These are phyloP conservation scores for Trichosporon sp. DNA, from an alignment of 1,284 basidiomycete genomes.

Conservation along the genomic window DNA sequence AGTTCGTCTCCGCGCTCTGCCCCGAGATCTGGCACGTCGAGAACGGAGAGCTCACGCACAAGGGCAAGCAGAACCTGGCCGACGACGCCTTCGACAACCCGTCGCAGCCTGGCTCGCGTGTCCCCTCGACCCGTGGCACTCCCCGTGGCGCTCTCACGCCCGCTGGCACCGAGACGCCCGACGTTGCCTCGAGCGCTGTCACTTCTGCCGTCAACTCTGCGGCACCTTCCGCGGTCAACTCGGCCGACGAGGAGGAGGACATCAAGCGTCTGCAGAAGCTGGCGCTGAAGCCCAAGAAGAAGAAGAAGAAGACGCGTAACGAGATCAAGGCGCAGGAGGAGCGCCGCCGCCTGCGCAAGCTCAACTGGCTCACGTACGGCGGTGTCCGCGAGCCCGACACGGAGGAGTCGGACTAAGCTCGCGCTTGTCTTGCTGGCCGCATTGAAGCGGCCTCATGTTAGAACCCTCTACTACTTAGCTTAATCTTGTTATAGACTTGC, in stretches of 20 bases:
- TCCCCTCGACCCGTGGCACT: slow-evolving; percentile 41
- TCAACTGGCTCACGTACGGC: slow-evolving; percentile 77
- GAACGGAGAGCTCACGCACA: slow-evolving; percentile 63
- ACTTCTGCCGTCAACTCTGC: slow-evolving; percentile 34
- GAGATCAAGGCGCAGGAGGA: slow-evolving; percentile 83
- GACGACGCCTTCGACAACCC: slow-evolving; percentile 64
- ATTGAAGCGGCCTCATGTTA: background rate
- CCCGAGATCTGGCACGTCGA: slow-evolving; percentile 54
- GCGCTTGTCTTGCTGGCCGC: no score
- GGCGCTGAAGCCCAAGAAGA: slow-evolving; percentile 58
- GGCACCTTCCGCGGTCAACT: slow-evolving; percentile 34
- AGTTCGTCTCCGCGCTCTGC: slow-evolving; percentile 85
- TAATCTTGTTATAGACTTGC: background rate
- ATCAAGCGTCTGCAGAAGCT: slow-evolving; percentile 39
- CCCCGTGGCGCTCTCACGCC: slow-evolving; percentile 43
- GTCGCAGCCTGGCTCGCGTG: slow-evolving; percentile 37
- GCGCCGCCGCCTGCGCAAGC: slow-evolving; percentile 67
- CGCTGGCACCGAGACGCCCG: slow-evolving; percentile 41
- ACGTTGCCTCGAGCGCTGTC: slow-evolving; percentile 32
- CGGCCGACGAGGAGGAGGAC: slow-evolving; percentile 44
- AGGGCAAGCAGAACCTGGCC: slow-evolving; percentile 77
- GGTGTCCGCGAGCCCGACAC: slow-evolving; percentile 51
- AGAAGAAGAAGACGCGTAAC: slow-evolving; percentile 84
- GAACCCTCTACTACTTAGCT: background rate
- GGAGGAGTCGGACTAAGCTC: slow-evolving; percentile 21